Percentiles rank a stretch among this genome's conserved stretches.
These are phyloP conservation scores for Thamnidium elegans DNA, from an alignment of 192 early-diverging fungal genomes.

Conservation along the genomic window DNA sequence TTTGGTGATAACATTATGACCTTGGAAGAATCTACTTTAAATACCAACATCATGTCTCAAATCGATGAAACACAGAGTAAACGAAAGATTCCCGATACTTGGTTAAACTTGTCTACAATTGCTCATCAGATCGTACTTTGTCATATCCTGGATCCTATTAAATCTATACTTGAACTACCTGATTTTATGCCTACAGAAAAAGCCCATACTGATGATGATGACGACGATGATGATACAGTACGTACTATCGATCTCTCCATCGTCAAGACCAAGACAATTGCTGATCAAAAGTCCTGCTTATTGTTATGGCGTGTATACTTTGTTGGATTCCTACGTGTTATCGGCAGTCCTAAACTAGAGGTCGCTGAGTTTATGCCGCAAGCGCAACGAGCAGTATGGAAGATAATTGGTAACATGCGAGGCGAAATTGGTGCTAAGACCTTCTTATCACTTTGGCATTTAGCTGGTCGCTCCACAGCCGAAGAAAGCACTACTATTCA, in stretches of 20 bases:
- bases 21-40: not conserved
- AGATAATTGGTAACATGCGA: slow-evolving; percentile 60
- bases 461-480: slow-evolving; percentile 5
- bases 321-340: slow-evolving; percentile 41
- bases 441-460: slow-evolving; percentile 54
- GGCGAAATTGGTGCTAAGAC: slow-evolving; percentile 49
- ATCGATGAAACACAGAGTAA: slow-evolving; percentile 2
- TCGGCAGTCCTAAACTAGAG: slow-evolving; percentile 53
- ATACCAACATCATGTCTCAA: not conserved
- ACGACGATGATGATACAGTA: slow-evolving; percentile 6
- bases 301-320: slow-evolving; percentile 32
- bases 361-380: slow-evolving; percentile 60
- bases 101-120: slow-evolving; percentile 43
- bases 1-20: slow-evolving; percentile 25
- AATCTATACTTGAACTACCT: slow-evolving; percentile 17
- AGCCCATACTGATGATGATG: not conserved
- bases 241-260: not conserved
- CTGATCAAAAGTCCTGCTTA: not conserved
- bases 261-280: not conserved
- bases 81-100: slow-evolving; percentile 23
- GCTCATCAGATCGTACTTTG: slow-evolving; percentile 39
- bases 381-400: slow-evolving; percentile 49
- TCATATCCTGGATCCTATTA: slow-evolving; percentile 26
- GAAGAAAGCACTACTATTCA: not conserved
- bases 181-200: slow-evolving; percentile 20